Evolutionary conservation across 2,329 filamentous ascomycete genomes (phyloP).

Genomic region (Monosporascus sp.): DNA sequence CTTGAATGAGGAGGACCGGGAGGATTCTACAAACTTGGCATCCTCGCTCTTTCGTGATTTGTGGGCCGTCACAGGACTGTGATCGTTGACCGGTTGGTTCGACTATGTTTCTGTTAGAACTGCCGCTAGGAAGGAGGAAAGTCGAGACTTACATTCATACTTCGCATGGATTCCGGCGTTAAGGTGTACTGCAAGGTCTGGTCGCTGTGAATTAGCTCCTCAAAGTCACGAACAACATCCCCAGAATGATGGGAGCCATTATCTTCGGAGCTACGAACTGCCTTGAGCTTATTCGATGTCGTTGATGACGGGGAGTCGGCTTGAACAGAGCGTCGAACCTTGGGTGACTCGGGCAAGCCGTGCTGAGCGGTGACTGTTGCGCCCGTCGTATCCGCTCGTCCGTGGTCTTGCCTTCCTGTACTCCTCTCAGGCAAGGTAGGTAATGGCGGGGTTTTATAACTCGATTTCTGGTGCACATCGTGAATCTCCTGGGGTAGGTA

Average conservation of each 20-base stretch:
- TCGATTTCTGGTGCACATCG: constrained; percentile 15
- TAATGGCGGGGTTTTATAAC: constrained; percentile 19
- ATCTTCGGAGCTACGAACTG: constrained; percentile 55
- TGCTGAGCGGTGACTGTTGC: constrained; percentile 9
- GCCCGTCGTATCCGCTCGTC: constrained; percentile 9
- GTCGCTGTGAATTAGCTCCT: constrained; percentile 75
- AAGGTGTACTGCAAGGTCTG: constrained; percentile 79
- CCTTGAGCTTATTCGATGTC: constrained; percentile 44
- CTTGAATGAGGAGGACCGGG: constrained; percentile 39
- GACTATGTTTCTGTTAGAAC: constrained; percentile 27
- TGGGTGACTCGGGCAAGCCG: constrained; percentile 23
- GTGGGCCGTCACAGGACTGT: constrained; percentile 36
- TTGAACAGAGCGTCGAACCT: constrained; percentile 32
- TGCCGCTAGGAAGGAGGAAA: constrained; percentile 7
- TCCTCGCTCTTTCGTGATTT: constrained; percentile 45
- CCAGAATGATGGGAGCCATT: constrained; percentile 42
- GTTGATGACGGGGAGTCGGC: constrained; percentile 49
- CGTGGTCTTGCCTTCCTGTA: constrained; percentile 17
- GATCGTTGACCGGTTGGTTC: constrained; percentile 33
- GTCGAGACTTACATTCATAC: constrained; percentile 58
- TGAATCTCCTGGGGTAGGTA: constrained; percentile 14
- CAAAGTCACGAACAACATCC: constrained; percentile 64
- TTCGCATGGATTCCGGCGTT: constrained; percentile 73
- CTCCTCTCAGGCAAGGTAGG: constrained; percentile 27
- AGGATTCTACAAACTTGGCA: constrained; percentile 29